Evolutionary conservation across 176 grass and related monocot species (phyloP).

Genomic region (Tillandsia fasciculata): DNA sequence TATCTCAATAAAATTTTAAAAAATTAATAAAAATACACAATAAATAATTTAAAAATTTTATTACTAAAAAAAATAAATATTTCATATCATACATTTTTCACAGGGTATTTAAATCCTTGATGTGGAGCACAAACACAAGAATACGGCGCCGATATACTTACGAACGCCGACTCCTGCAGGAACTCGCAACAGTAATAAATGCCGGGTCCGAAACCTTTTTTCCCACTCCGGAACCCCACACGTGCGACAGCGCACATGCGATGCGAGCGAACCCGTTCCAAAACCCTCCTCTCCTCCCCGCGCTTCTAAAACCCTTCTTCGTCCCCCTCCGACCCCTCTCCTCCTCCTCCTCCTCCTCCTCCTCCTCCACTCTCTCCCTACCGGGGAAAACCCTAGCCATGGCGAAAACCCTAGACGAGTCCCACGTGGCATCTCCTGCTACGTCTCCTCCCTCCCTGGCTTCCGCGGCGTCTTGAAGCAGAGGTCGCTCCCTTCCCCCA

Average conservation of each 20-base stretch:
- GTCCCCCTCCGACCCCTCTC: not conserved
- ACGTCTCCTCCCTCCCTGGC: conserved; percentile 59
- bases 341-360: not conserved
- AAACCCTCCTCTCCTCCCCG: not conserved
- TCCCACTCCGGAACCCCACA: not conserved
- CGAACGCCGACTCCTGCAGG: no score
- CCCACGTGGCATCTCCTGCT: conserved; percentile 86
- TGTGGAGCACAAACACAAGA: no score
- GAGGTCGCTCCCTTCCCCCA: conserved; percentile 17
- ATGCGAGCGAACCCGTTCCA: not conserved
- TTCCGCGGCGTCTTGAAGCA: conserved; percentile 90
- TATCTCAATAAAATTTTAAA: no score
- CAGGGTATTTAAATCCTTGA: no score
- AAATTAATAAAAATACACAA: no score
- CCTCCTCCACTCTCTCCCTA: not conserved
- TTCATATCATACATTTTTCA: no score
- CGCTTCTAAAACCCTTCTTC: not conserved
- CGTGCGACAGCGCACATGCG: not conserved
- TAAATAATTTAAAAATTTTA: no score
- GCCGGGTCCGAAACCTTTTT: no score
- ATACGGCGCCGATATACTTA: no score
- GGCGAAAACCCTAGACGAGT: conserved; percentile 66
- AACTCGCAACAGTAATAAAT: no score
- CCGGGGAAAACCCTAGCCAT: conserved; percentile 25
- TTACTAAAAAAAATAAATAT: no score